Base-by-base conservation (phyloP, 23 red algal genomes). In the Gracilaria caudata region DNA sequence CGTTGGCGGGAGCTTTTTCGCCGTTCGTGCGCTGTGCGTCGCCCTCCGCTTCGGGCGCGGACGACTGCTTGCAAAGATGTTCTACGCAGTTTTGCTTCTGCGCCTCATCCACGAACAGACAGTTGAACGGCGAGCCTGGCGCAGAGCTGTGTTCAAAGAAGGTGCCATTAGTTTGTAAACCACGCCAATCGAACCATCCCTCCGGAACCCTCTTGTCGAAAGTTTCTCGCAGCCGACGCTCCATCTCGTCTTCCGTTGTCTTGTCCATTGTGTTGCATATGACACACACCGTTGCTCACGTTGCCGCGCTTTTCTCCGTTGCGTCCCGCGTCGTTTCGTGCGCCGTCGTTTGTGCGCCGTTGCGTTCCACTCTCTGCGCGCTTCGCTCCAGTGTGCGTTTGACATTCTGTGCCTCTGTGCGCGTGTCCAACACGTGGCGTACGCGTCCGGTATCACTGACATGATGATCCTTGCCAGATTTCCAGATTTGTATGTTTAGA, bases 71-170 rank as follows among this genome's bases (percentile, higher is more conserved):
- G 61, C 61, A 66, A 4, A 75, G 19, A 16, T 49, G 39, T 21
- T 75, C 70, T 40, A 75, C 70, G 40, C 70, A 75, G 39, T 75
- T 43, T 21, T 25, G 39, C 40, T 75, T 75, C 70, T 75, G 70
- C 19, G 70, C 40, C 29, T 75, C 70, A n/a, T 43, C 29, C 70
- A 75, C 70, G 70, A 75, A 75, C 70, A 75, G 70, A 8, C 29
- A 46, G 38, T 75, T 47, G 70, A 39, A 75, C 70, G 70, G 70
- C 40, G 70, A 75, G 70, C 38, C 26, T 5, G 70, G 70, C 43
- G 39, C 39, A 6, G 70, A 75, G 70, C 43, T 75, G 3, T 75
- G 37, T 19, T 75, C 70, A 24, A 75, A 75, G 70, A 75, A 75
- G 25, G 12, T 75, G 37, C 70, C 70, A 40, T 75, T 75, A 2